These are phyloP conservation scores for Diaporthe citrichinensis DNA, from an alignment of 2,329 filamentous ascomycete species.

Conservation along the genomic window DNA sequence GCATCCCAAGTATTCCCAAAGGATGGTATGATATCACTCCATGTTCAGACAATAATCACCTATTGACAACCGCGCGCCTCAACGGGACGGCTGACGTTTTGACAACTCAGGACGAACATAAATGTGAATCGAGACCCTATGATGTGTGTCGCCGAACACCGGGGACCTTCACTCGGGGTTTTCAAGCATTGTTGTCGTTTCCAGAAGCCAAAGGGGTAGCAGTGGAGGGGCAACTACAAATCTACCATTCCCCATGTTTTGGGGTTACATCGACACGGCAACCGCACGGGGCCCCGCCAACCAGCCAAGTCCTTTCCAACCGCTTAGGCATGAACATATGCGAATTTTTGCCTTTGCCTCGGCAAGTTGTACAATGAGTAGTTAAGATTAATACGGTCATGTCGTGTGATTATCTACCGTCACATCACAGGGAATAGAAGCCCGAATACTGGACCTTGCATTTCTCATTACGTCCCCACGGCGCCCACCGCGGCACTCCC, in stretches of 20 bases:
- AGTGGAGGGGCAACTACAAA: not conserved
- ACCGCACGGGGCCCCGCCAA: not conserved
- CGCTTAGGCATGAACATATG: not conserved
- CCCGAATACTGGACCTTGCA: not conserved
- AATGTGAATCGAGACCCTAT: not conserved
- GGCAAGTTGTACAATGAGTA: constrained; percentile 6
- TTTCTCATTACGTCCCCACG: not conserved
- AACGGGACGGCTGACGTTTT: not conserved
- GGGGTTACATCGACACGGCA: not conserved
- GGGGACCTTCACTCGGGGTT: rapidly evolving
- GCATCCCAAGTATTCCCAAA: constrained; percentile 8
- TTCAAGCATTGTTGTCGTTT: not conserved
- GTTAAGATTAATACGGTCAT: not conserved
- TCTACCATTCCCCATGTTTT: not conserved
- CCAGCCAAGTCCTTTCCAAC: constrained; percentile 9
- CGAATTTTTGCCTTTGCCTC: not conserved
- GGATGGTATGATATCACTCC: not conserved
- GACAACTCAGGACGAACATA: not conserved
- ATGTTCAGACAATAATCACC: not conserved
- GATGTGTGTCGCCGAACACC: not conserved
- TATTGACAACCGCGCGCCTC: not conserved
- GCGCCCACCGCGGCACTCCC: not conserved
- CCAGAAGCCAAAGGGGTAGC: not conserved
- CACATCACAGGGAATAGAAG: constrained; percentile 1
- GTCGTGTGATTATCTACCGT: not conserved